Evolutionary conservation across 306 rosid species (phyloP).

Genomic region (Quercus gilva): DNA sequence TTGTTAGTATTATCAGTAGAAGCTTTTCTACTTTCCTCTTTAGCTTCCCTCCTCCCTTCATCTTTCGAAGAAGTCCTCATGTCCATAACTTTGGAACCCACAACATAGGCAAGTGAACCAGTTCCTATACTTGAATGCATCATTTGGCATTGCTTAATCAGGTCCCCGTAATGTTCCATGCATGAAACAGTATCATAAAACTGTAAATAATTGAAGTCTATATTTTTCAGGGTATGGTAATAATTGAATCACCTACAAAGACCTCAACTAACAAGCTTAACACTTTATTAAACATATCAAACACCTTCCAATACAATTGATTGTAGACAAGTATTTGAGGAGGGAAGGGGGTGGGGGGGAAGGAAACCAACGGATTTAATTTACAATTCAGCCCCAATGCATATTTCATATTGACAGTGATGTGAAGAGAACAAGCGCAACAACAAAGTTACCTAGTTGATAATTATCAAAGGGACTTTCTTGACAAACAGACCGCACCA

Average conservation of each 20-base stretch:
- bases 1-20: conserved; percentile 40
- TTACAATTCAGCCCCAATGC: background rate
- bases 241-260: conserved; percentile 11
- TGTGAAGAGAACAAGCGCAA: background rate
- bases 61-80: conserved; percentile 74
- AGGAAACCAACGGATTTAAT: background rate
- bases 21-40: conserved; percentile 48
- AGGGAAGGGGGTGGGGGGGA: too few species aligned
- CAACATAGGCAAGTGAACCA: conserved; percentile 87
- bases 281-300: background rate
- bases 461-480: background rate
- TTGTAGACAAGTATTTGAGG: too few species aligned
- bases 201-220: conserved; percentile 21
- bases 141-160: conserved; percentile 77
- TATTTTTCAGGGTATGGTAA: conserved; percentile 2
- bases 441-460: background rate
- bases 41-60: conserved; percentile 34
- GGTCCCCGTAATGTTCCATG: conserved; percentile 72
- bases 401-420: background rate
- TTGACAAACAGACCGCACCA: conserved; percentile 13
- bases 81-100: conserved; percentile 94
- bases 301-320: background rate
- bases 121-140: conserved; percentile 95
- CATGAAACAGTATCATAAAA: conserved; percentile 27
- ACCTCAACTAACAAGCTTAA: background rate